phyloP scores from a whole-genome alignment of 306 rosid genomes.

The Cucumis cinereus region DNA sequence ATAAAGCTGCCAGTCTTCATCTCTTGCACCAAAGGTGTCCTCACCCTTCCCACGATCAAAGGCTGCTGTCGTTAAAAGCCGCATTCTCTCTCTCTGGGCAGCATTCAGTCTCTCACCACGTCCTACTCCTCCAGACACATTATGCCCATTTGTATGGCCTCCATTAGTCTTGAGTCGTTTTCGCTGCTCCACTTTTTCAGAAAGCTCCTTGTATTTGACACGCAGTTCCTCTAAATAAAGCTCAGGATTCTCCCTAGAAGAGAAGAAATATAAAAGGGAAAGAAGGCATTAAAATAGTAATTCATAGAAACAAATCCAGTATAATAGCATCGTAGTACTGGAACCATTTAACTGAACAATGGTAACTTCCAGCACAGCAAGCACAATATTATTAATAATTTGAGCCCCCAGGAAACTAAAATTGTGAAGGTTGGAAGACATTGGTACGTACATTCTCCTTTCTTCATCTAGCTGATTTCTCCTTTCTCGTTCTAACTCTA shows the following conservation, averaged over 20 bases:
- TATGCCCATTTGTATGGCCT: slow-evolving; percentile 47
- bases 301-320: not conserved
- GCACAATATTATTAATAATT: not conserved
- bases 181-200: slow-evolving; percentile 62
- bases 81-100: slow-evolving; percentile 97
- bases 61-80: slow-evolving; percentile 93
- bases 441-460: slow-evolving; percentile 48
- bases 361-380: slow-evolving; percentile 4
- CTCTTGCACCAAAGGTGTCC: slow-evolving; percentile 78
- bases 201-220: slow-evolving; percentile 58
- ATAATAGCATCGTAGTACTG: not conserved
- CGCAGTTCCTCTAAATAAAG: slow-evolving; percentile 69
- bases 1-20: slow-evolving; percentile 97
- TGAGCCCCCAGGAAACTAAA: not conserved
- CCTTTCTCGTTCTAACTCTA: slow-evolving; percentile 63
- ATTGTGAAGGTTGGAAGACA: not conserved
- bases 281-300: not conserved
- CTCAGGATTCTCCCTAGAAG: slow-evolving; percentile 69
- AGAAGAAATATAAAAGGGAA: not conserved
- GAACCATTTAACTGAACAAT: slow-evolving; percentile 8
- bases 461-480: slow-evolving; percentile 69
- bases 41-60: slow-evolving; percentile 96
- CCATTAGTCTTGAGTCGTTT: slow-evolving; percentile 60
- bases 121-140: slow-evolving; percentile 53
- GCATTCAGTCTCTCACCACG: slow-evolving; percentile 94